phyloP scores from a whole-genome alignment of 2,329 filamentous ascomycete genomes.

The Colletotrichum plurivorum region DNA sequence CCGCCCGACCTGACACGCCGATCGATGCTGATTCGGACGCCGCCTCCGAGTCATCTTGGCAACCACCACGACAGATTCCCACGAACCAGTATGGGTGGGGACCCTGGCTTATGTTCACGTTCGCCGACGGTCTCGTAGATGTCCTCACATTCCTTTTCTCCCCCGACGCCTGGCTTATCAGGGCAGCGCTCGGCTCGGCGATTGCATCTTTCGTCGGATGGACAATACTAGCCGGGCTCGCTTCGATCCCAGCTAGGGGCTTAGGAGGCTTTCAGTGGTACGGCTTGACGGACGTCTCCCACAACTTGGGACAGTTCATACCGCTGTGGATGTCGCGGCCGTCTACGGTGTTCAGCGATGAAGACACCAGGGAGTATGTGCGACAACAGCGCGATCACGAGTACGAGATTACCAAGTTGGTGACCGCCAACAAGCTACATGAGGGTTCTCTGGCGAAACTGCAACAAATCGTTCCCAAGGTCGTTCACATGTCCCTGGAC shows the following conservation, averaged over 20 bases:
- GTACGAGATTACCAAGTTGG: constrained; percentile 49
- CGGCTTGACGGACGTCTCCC: constrained; percentile 42
- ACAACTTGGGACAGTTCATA: constrained; percentile 47
- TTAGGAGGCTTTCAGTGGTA: constrained; percentile 43
- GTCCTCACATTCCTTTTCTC: constrained; percentile 20
- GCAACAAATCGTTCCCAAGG: constrained; percentile 65
- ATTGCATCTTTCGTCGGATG: constrained; percentile 11
- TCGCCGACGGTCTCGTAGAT: constrained; percentile 26
- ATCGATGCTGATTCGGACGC: background rate
- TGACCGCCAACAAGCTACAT: constrained; percentile 51
- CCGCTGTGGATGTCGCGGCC: constrained; percentile 43
- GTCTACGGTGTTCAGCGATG: constrained; percentile 28
- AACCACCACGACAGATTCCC: constrained; percentile 5
- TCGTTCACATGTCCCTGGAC: constrained; percentile 68
- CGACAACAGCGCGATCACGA: constrained; percentile 45
- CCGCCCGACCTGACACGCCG: constrained; percentile 16
- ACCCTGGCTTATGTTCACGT: constrained; percentile 23
- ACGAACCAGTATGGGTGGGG: constrained; percentile 15
- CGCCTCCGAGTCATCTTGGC: background rate
- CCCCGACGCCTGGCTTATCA: constrained; percentile 22
- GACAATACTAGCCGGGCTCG: constrained; percentile 16
- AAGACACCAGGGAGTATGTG: constrained; percentile 29
- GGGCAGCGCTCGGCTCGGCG: constrained; percentile 2
- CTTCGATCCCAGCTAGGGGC: constrained; percentile 13
- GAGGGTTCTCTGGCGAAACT: constrained; percentile 59